phyloP scores from a whole-genome alignment of 805 yeast species.

The Saturnispora galanensis region DNA sequence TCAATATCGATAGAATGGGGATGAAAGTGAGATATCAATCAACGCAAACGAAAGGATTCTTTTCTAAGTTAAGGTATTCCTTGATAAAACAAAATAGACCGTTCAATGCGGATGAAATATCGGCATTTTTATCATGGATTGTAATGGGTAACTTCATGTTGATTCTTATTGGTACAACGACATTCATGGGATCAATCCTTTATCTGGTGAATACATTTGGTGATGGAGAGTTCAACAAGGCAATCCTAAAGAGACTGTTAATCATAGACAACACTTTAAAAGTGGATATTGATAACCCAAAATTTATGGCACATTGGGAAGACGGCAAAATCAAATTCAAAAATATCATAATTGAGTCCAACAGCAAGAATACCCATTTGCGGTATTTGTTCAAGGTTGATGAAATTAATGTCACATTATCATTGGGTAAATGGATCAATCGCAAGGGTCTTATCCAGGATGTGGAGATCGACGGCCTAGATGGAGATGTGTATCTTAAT shows the following conservation, averaged over 20 bases:
- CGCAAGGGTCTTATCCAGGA: slow-evolving; percentile 44
- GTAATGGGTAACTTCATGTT: slow-evolving; percentile 48
- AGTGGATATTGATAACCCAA: slow-evolving; percentile 21
- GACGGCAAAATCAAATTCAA: slow-evolving; percentile 42
- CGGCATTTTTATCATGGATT: slow-evolving; percentile 48
- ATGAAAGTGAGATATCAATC: neutral
- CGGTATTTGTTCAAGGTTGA: slow-evolving; percentile 31
- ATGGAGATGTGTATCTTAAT: slow-evolving; percentile 26
- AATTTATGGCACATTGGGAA: slow-evolving; percentile 35
- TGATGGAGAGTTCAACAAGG: slow-evolving; percentile 21
- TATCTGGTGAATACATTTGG: slow-evolving; percentile 32
- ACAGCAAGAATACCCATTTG: slow-evolving; percentile 11
- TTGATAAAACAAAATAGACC: slow-evolving; percentile 39
- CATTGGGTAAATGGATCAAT: slow-evolving; percentile 46
- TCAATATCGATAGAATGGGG: neutral
- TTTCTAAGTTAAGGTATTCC: slow-evolving; percentile 32
- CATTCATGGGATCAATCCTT: slow-evolving; percentile 39
- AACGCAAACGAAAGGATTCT: neutral
- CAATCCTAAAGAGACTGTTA: slow-evolving; percentile 21
- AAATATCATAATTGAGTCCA: slow-evolving; percentile 26
- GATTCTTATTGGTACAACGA: slow-evolving; percentile 49
- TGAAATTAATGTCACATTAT: slow-evolving; percentile 34
- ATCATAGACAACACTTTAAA: slow-evolving; percentile 26
- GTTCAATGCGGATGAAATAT: slow-evolving; percentile 39
- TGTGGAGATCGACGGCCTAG: slow-evolving; percentile 38